A percentile compares a stretch with the other conserved stretches of the same genome.
phyloP scores from a whole-genome alignment of 2,329 filamentous ascomycete genomes.

The Chaetomium olivaceum region DNA sequence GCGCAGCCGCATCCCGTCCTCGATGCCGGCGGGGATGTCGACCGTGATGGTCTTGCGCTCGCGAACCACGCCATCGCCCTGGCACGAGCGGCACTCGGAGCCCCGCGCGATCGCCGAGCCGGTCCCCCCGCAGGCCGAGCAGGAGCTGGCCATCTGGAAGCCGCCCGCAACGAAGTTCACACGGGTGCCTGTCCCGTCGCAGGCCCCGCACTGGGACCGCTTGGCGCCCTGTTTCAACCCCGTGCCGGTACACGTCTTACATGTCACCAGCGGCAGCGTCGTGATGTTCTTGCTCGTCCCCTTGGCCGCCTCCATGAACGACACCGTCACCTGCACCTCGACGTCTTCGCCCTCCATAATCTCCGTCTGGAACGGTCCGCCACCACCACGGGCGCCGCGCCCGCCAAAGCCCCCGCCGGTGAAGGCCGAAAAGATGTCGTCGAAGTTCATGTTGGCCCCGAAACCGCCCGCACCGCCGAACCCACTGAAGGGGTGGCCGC shows the following conservation, averaged over 20 bases:
- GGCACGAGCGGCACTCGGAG: constrained; percentile 76
- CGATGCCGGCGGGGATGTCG: constrained; percentile 92
- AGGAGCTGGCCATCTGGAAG: constrained; percentile 95
- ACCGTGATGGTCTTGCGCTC: constrained; percentile 82
- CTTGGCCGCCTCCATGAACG: constrained; percentile 94
- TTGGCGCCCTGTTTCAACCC: constrained; percentile 81
- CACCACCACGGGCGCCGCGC: constrained; percentile 50
- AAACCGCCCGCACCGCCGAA: constrained; percentile 59
- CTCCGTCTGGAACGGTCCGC: constrained; percentile 72
- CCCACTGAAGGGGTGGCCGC: constrained; percentile 45
- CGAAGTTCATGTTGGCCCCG: constrained; percentile 83
- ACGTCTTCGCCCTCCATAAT: constrained; percentile 93
- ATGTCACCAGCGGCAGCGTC: constrained; percentile 78
- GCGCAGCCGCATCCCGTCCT: constrained; percentile 91
- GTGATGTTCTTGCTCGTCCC: constrained; percentile 85
- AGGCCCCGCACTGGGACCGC: constrained; percentile 71
- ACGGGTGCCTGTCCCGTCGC: constrained; percentile 81
- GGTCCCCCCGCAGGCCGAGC: constrained; percentile 75
- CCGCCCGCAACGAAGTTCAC: constrained; percentile 89
- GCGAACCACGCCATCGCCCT: constrained; percentile 79
- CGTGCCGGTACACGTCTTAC: constrained; percentile 78
- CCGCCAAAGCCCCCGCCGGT: constrained; percentile 57
- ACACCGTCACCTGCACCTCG: constrained; percentile 88
- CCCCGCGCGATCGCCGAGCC: constrained; percentile 75
- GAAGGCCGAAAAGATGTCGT: constrained; percentile 92